Evolutionary conservation across 331 rosid genomes (phyloP), one percentile per base, ranked within the genome.

Genomic region (Malus hybrid): DNA sequence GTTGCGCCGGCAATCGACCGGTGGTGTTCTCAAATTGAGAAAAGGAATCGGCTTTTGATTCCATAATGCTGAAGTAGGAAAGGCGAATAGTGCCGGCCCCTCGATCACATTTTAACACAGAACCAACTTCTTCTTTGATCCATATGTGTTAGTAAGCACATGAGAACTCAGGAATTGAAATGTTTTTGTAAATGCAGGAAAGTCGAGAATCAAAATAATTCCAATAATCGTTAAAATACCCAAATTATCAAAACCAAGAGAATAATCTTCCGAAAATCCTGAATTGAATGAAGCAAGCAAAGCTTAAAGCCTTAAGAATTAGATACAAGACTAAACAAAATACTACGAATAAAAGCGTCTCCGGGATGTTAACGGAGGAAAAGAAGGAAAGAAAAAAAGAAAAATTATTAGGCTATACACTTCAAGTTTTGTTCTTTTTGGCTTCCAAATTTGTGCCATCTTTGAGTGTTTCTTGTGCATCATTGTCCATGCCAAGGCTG

Each of bases 401-500:
- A 57, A 4, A 10, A 3, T 3, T 59, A 4, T 28, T 62, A 70
- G 75, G 52, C 83, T 90, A 83, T 88, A 90, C 89, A 87, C 36
- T 48, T 83, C 73, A 85, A 24, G 71, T 84, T 77, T 86, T 88
- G 83, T 67, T 89, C 82, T 64, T 89, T 85, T 86, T 92, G 76
- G 93, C 89, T 83, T 94, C 97, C 84, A 90, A 86, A 83, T 86
- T 86, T 61, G 97, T 86, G 59, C 90, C 99, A 72, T 90, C 96
- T 77, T 86, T 92, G 61, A 94, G 96, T 56, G 96, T 87, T 81
- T 94, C 96, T 71, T 92, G 97, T 36, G 97, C 99, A 82, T 94
- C 99, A 78, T 85, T 87, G 71, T 94, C 97, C 97, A 92, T 94
- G 60, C 93, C 88, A 14, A 92, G 96, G 79, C 84, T 82, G 85